These are phyloP conservation scores for Epichloe bromicola DNA, from an alignment of 2,329 filamentous ascomycete genomes.

Conservation along the genomic window DNA sequence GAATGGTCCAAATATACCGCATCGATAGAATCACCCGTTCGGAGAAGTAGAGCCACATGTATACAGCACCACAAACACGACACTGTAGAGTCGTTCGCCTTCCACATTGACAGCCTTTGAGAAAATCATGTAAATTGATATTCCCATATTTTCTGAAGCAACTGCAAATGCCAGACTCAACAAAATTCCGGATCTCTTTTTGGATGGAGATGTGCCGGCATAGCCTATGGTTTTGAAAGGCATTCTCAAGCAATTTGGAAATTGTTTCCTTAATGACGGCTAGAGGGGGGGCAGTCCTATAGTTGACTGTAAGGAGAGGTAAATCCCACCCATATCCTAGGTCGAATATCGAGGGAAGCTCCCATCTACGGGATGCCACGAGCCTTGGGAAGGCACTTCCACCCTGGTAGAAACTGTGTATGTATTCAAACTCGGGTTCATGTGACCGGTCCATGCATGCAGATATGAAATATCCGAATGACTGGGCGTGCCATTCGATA, in stretches of 20 bases:
- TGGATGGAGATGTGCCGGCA: not conserved
- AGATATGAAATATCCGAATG: not conserved
- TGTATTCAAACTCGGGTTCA: not conserved
- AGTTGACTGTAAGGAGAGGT: not conserved
- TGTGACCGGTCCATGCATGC: not conserved
- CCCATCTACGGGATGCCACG: not conserved
- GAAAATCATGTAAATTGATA: not conserved
- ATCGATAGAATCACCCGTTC: not conserved
- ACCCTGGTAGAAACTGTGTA: not conserved
- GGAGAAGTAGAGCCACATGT: not conserved
- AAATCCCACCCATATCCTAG: not conserved
- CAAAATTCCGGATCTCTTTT: not conserved
- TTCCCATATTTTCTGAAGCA: not conserved
- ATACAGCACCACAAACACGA: conserved; percentile 1
- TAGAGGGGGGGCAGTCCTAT: not conserved
- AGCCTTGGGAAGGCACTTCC: not conserved
- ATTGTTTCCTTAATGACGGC: not conserved
- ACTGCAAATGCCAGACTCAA: not conserved
- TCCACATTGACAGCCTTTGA: not conserved
- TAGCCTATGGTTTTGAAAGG: not conserved
- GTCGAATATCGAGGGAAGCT: not conserved
- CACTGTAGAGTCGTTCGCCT: not conserved
- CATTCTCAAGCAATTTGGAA: not conserved
- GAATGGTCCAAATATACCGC: not conserved
- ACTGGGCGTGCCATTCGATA: not conserved